Evolutionary conservation across 2,329 filamentous ascomycete genomes (phyloP).

Genomic region (Dothiorella sarmentorum): DNA sequence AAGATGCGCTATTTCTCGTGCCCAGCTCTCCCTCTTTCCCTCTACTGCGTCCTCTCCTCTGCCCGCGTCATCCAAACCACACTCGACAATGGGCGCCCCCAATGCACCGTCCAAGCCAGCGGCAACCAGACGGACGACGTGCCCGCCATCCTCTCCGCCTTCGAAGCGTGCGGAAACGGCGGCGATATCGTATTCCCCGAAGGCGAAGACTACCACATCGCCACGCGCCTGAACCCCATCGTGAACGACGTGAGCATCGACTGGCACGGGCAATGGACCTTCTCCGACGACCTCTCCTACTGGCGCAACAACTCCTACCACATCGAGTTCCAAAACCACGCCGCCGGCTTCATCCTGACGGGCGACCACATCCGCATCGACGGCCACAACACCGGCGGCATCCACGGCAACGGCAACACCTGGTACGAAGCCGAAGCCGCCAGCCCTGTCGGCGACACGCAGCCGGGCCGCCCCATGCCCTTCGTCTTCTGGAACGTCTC

Average conservation of each 20-base stretch:
- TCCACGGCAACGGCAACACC: conserved; percentile 52
- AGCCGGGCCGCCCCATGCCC: conserved; percentile 54
- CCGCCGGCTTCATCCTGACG: conserved; percentile 51
- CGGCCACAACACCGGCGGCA: conserved; percentile 52
- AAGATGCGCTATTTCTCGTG: conserved; percentile 4
- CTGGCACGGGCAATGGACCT: conserved; percentile 52
- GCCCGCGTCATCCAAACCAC: neutral
- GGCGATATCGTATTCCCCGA: conserved; percentile 51
- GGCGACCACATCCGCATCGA: conserved; percentile 51
- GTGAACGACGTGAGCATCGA: conserved; percentile 51
- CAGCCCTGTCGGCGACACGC: conserved; percentile 35
- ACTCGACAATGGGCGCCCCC: conserved; percentile 19
- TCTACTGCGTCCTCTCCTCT: neutral
- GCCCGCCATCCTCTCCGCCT: conserved; percentile 41
- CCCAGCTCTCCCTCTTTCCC: neutral
- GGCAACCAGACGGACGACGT: conserved; percentile 40
- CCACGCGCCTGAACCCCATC: conserved; percentile 47
- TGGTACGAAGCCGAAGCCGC: conserved; percentile 52
- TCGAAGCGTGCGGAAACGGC: conserved; percentile 39
- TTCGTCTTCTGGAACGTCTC: conserved; percentile 58
- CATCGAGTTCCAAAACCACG: conserved; percentile 55
- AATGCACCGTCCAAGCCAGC: conserved; percentile 41
- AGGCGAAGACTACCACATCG: conserved; percentile 51
- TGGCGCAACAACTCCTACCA: conserved; percentile 55
- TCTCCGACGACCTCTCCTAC: conserved; percentile 51